phyloP scores from a whole-genome alignment of 305 asterid genomes.

The Fraxinus xanthoxyloides region DNA sequence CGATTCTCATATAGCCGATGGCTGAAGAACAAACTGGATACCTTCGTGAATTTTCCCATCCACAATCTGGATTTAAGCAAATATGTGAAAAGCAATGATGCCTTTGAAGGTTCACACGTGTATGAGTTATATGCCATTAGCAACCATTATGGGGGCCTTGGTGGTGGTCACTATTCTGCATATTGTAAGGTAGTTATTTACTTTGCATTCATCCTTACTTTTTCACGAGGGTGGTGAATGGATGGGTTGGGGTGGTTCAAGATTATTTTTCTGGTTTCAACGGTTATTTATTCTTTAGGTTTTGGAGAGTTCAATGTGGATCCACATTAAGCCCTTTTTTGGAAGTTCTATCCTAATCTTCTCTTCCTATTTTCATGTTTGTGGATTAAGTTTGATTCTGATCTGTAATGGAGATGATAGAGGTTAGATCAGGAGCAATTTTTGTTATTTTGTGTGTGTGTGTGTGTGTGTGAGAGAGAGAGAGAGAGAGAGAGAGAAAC shows the following conservation, averaged over 20 bases:
- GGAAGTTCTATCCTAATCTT: background rate
- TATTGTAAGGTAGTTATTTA: constrained; percentile 70
- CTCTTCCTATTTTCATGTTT: background rate
- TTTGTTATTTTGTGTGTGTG: background rate
- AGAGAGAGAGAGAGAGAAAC: background rate
- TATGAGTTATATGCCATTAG: constrained; percentile 91
- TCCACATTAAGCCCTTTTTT: background rate
- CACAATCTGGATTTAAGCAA: constrained; percentile 77
- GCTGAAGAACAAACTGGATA: constrained; percentile 84
- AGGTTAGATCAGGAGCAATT: background rate
- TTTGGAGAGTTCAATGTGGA: background rate
- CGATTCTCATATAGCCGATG: constrained; percentile 86
- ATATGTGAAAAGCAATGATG: constrained; percentile 62
- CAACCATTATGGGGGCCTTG: constrained; percentile 96
- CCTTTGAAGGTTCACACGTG: constrained; percentile 53
- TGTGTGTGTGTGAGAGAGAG: background rate
- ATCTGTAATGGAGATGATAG: background rate
- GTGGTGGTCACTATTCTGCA: constrained; percentile 96
- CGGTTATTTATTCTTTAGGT: background rate
- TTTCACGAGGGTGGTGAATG: background rate
- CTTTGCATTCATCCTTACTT: background rate
- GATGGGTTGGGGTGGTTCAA: background rate
- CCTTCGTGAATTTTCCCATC: constrained; percentile 79
- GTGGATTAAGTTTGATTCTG: background rate
- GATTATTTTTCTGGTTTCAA: background rate